Base-by-base conservation (phyloP, 1,284 basidiomycete species). In the Tilletia horrida region DNA sequence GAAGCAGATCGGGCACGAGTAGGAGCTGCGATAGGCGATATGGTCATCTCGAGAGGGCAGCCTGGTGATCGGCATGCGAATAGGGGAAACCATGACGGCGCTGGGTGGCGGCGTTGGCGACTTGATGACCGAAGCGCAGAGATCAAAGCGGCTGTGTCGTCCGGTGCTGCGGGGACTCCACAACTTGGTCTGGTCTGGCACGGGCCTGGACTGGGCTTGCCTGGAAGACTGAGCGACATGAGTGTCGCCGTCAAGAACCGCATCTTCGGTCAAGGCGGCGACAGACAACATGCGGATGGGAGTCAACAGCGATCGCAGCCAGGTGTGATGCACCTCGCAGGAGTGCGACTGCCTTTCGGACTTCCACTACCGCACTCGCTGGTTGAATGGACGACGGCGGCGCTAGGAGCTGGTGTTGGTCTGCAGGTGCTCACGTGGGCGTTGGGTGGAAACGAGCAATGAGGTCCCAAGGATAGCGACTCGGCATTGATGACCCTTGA, bases 371-470 rank as follows among this genome's bases (percentile, higher is more conserved):
- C 50, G 13, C 50, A 52, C 50, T 23, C 13, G 6, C 11, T 27
- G 11, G 11, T 52, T 13, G 50, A 52, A 52, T 52, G 50, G 50
- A 27, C 50, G 50, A 52, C 50, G 50, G 50, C 50, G 4, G 50
- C 50, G 23, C 14, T 52, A 1, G 50, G 50, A 3, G 50, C 50
- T 27, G 50, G 50, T 52, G 50, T 52, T 13, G 21, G 50, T 21
- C n/a, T 52, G 50, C n/a, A 52, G 14, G 50, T 52, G 13, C n/a
- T 52, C 21, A 27, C 23, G 3, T 52, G 50, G 50, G 50, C 50
- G 18, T 21, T 52, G 23, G 50, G 50, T 21, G 47, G 47, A 7
- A 21, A 21, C 11, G 50, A 27, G 23, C 23, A 11, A 52, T 27
- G 50, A 52, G 35, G 11, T 40, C 11, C 35, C 35, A 40, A 40